Base-by-base conservation (phyloP, 192 early-diverging fungal species). In the Coemansia sp. region DNA sequence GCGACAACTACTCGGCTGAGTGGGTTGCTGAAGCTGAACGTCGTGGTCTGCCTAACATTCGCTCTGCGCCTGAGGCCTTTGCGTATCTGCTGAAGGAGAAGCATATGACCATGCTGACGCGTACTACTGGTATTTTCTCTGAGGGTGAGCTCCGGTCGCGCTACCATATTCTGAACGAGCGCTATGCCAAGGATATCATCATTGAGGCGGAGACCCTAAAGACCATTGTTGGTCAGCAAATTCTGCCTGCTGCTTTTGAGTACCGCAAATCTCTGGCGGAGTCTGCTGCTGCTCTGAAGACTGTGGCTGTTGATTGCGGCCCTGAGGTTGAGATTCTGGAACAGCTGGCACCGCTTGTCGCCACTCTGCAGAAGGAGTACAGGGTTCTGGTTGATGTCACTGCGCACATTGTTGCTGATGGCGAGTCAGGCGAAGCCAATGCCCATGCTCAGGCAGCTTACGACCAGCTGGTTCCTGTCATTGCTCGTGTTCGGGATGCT, bases 31-130 rank as follows among this genome's bases (percentile, higher is more conserved):
- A 97, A 86, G 97, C 97, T 32, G 92, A 87, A 72, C 88, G 86
- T 74, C 94, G 97, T 75, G 95, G 97, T 3, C 84, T 99, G 68
- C 94, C 94, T 83, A 99, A 97, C 88, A 97, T 99, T 85, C 87
- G 84, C 75, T 86, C 89, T 31, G 89, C 89, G 73, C 92, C 94
- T 53, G 94, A 89, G 70, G 97, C 97, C 52, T 97, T 95, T 86
- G 76, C 84, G 57, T 87, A 93, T 72, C 84, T 99, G 57, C 69
- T 93, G 55, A 85, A 86, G 29, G 76, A 87, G 30, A 67, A 75
- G 58, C 88, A 97, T 84, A 59, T 82, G 59, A 75, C 86, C 17
- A 90, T 97, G 87, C 82, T 99, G 64, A 90, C 84, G 68, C 75
- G 83, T 78, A 81, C 83, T 42, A 84, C 88, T 4, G 92, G 91